Evolutionary conservation across 2,329 filamentous ascomycete species (phyloP), one percentile per base, ranked within the genome.

Genomic region (Epichloe amarillans): DNA sequence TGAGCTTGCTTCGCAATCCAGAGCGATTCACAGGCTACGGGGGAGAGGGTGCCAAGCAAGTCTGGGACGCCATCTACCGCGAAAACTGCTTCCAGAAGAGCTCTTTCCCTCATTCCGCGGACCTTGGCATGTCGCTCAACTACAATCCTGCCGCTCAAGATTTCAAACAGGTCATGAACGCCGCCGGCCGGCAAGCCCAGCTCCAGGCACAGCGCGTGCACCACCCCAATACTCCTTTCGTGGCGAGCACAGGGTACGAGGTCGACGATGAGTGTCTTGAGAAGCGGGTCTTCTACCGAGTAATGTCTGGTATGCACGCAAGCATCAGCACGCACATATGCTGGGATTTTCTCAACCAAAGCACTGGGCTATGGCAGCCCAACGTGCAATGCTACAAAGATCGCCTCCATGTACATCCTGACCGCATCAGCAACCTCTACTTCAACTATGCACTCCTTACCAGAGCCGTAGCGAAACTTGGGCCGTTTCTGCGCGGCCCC

Each of bases 391-490:
- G 93, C 74, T 98, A 95, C 75, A 82, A 86, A 63, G 72, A 82
- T 36, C 82, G 93, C n/a, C 77, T 98, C 15, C 87, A 95, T 66
- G 74, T 76, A 21, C 81, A 86, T 64, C 88, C 91, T 0, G 93
- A 98, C 58, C 86, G 91, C 54, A 86, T 98, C 62, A 93, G 90
- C 58, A 98, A 98, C 67, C 76, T 98, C 47, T 98, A 98, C 73
- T 98, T 98, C 74, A 97, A 98, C 77, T 98, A 95, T 63, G 93
- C 93, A 0, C 77, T 98, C n/a, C 76, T 98, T 40, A 85, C 91
- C 26, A 86, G 93, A 47, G 93, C 93, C 12, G 79, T 97, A 40
- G 86, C 88, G 49, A 98, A 98, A 69, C 78, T 97, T 8, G 86
- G 85, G 12, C 86, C 87, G 23, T 84, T 90, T 58, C 76, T 97